Evolutionary conservation across 2,329 filamentous ascomycete genomes (phyloP), one percentile per base, ranked within the genome.

Genomic region (Thelonectria olida): DNA sequence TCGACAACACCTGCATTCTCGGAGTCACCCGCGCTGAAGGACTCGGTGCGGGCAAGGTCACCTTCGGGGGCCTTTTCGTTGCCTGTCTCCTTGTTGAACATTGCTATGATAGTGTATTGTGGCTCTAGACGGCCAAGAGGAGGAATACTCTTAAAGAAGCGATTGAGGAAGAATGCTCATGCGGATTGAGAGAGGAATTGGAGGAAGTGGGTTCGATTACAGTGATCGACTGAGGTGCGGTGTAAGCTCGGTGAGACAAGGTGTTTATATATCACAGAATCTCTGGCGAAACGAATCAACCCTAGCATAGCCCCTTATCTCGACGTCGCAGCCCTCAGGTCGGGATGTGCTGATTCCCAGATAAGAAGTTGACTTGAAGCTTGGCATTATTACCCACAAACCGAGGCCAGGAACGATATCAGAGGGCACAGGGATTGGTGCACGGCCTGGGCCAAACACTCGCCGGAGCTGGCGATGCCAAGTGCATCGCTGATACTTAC

Each of bases 1-100:
- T 58, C 56, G 9, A 10, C 17, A 9, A 34, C 20, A n/a, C 56
- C 56, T 5, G 56, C 56, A 2, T 19, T 45, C 25, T 58, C 56
- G 1, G 56, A 58, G 20, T 58, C 56, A 2, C 49, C 56, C 4
- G 42, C 19, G 5, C n/a, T 34, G 27, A 48, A 58, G 6, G 56
- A 58, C 9, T 53, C 49, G 19, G 41, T 53, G 12, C 55, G 55
- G 17, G 31, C 31, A 10, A 58, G 23, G 48, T 41, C 48, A 23
- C 17, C 7, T 10, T 38, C 41, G 28, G 39, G 17, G 17, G 41
- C 42, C 41, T 58, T 58, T 22, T 58, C 42, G 20, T 48, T 47
- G 42, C 34, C 20, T 12, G n/a, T 17, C 13, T 54, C 56, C 39
- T 58, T 53, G 34, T 19, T 20, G 25, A 54, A 54, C 8, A 19